Percentiles rank a stretch among this genome's conserved stretches.
Conservation (phyloP, 148 eudicot species). For the Suaeda aralocaspica region DNA sequence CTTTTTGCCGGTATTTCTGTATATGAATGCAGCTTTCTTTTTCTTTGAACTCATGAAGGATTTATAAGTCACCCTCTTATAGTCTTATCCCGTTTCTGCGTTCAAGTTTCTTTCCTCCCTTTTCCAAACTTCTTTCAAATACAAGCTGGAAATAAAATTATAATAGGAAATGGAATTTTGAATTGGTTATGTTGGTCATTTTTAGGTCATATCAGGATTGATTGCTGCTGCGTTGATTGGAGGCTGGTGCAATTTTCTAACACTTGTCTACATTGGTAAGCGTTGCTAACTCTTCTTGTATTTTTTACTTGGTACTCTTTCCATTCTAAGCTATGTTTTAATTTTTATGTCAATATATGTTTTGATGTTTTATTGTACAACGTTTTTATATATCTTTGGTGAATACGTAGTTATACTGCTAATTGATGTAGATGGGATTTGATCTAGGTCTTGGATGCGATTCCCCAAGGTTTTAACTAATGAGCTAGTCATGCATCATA, state of each 20-base stretch:
- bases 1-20: neutral
- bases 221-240: constrained; percentile 68
- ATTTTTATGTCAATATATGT: neutral
- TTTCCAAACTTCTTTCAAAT: neutral
- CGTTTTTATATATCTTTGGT: too few species aligned
- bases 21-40: neutral
- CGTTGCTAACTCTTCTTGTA: neutral
- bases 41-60: neutral
- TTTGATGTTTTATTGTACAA: too few species aligned
- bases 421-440: too few species aligned
- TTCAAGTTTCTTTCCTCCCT: neutral
- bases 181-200: constrained; percentile 8
- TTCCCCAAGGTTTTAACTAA: too few species aligned
- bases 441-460: too few species aligned
- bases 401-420: too few species aligned
- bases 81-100: too few species aligned
- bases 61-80: neutral
- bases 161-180: neutral
- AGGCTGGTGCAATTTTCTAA: constrained; percentile 84
- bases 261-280: constrained; percentile 78
- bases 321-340: neutral
- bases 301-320: neutral
- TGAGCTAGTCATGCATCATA: too few species aligned
- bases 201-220: constrained; percentile 56
- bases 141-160: neutral